Conservation (phyloP, 2,329 filamentous ascomycete genomes). For the Ophiostoma fasciatum region DNA sequence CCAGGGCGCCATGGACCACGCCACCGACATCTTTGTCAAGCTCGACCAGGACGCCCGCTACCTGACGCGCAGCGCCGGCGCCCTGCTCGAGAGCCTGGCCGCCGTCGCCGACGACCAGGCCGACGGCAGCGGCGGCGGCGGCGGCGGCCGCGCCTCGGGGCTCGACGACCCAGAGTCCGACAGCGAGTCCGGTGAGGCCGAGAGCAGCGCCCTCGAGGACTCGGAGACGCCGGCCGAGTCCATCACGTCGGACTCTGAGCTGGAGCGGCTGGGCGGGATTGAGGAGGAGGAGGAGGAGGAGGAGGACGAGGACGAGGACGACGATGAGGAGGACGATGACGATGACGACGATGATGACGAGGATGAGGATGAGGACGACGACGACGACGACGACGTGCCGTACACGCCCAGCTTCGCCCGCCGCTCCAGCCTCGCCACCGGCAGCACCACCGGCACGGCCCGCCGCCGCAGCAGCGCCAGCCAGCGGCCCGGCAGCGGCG, state of each 20-base stretch:
- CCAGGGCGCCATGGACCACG: slow-evolving; percentile 9
- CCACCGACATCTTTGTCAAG: slow-evolving; percentile 10
- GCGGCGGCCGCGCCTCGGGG: slow-evolving; percentile 3
- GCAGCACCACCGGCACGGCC: not conserved
- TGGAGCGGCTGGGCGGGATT: slow-evolving; percentile 2
- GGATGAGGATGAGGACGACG: not conserved
- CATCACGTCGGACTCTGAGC: not conserved
- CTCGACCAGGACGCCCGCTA: slow-evolving; percentile 11
- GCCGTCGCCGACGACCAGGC: slow-evolving; percentile 7
- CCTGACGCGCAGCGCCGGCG: slow-evolving; percentile 8
- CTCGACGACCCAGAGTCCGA: slow-evolving; percentile 7
- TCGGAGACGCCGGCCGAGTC: slow-evolving; percentile 8
- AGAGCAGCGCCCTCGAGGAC: slow-evolving; percentile 7
- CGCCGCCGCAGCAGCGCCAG: slow-evolving; percentile 7
- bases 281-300: not conserved
- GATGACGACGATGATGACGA: not conserved
- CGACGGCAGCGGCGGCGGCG: not conserved
- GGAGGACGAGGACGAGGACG: not conserved
- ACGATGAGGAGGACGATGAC: not conserved
- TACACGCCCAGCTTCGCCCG: not conserved
- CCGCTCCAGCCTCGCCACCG: slow-evolving; percentile 1
- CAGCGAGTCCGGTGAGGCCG: slow-evolving; percentile 5
- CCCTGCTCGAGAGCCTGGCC: slow-evolving; percentile 10
- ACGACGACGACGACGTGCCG: not conserved
- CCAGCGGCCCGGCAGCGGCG: not conserved